Base-by-base conservation (phyloP, 441 rosid species). In the Sinapis alba region DNA sequence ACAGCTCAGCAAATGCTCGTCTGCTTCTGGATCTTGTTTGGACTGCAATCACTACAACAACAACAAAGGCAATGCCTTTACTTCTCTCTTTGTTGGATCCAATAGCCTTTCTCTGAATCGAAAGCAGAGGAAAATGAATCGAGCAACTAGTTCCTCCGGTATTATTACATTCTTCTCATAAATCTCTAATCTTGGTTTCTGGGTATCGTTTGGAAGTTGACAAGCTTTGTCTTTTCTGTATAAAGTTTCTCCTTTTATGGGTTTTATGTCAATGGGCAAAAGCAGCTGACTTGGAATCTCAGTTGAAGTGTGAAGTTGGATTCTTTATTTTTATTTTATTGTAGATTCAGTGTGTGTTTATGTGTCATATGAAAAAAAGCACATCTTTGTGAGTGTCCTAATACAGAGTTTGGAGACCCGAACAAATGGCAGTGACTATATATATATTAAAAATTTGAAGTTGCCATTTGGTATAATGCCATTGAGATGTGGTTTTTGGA, bases 91-190 rank as follows among this genome's bases (percentile, higher is more conserved):
- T 72, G 84, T 88, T 72, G 84, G 89, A 83, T 86, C 88, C 72
- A 79, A 70, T 53, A 64, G 5, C 28, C 72, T 62, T 59, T 47
- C 82, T 20, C 51, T 83, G 72, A 86, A 86, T 84, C 89, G 89
- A 20, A 84, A 78, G 62, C 86, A 76, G 78, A 73, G 84, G 75
- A 78, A 83, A 71, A 57, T 86, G 65, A 72, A 73, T 81, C 96
- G 86, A 23, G 81, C 81, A 16, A 7, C 81, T 68, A 50, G 24
- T 77, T 84, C 98, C 74, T 84, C 98, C 8, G 98, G 98, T 93
- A 85, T 51, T 4, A 34, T 38, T 0, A 34, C 72, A 73, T 38
- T 26, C 28, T 10, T 19, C 61, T 59, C 26, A 1, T 1, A 24
- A 50, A 45, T 28, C 62, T 34, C 59, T 5, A 60, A 67, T 72